Evolutionary conservation across 1,139 yeast genomes (phyloP), one percentile per base, ranked within the genome.

Genomic region (Petasospora rhodanensis): DNA sequence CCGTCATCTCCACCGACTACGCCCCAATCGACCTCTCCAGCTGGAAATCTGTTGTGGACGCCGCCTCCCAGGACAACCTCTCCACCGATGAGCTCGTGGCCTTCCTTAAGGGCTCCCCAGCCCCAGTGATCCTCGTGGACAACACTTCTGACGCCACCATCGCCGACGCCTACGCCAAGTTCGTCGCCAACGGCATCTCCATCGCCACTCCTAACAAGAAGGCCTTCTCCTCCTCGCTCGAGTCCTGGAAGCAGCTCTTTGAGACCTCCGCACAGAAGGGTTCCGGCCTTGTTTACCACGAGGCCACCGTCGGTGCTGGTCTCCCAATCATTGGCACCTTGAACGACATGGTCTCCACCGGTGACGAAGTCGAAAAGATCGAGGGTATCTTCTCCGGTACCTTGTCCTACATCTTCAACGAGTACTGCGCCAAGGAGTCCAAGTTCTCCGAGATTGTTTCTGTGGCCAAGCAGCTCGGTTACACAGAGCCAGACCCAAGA

Each of bases 261-360:
- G 63, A 58, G 35, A 66, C 76, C 24, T 68, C 70, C 29, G 59
- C 68, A 10, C 56, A 60, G 25, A 66, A 69, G 29, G 63, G 66
- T 21, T 83, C 81, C 32, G 95, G 94, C 23, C 69, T 89, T 45
- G 95, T 87, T 28, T 89, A 86, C 68, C 98, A 91, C 56, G 98
- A 93, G 68, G 94, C 97, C 32, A 85, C 97, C n/a, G 98, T 91
- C 37, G 98, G 97, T 54, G 98, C 98, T 25, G 99, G 97, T 36
- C 72, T 93, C 56, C 99, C 99, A 41, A 77, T 91, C 45, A 78
- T 91, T 50, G 80, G 87, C 31, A 85, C 96, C 35, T 68, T 91
- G 54, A 81, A 78, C 54, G 98, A 91, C 58, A 70, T 91, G 60
- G 70, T 91, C 30, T 72, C 74, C 43, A 91, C 98, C 35, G 98